Evolutionary conservation across 495 filamentous ascomycete species (phyloP).

Genomic region (Penicillium coffeae): DNA sequence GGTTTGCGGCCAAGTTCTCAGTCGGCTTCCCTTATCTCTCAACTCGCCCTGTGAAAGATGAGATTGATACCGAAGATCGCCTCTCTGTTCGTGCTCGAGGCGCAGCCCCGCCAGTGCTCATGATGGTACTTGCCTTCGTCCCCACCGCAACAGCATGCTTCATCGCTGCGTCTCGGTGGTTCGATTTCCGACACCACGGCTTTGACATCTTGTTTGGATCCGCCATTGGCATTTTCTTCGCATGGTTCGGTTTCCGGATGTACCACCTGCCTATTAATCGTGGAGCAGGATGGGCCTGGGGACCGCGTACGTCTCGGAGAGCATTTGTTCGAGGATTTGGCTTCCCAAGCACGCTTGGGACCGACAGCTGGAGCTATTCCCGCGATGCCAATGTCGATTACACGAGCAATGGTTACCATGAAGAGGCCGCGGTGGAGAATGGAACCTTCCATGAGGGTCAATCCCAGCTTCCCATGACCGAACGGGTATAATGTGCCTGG

Average conservation of each 20-base stretch:
- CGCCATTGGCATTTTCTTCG: slow-evolving; percentile 51
- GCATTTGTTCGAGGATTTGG: slow-evolving; percentile 62
- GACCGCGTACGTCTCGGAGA: slow-evolving; percentile 32
- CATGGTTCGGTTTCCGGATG: slow-evolving; percentile 57
- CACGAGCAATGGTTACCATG: too few relatives aligned
- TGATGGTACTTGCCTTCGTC: slow-evolving; percentile 53
- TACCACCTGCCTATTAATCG: slow-evolving; percentile 65
- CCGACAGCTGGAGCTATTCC: slow-evolving; percentile 29
- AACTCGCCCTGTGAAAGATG: slow-evolving; percentile 24
- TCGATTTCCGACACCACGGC: slow-evolving; percentile 59
- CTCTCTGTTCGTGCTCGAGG: slow-evolving; percentile 43
- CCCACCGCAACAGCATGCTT: slow-evolving; percentile 57
- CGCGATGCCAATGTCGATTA: neutral
- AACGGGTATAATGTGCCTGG: neutral
- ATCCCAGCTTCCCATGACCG: neutral
- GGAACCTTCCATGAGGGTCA: neutral
- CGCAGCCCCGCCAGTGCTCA: slow-evolving; percentile 56
- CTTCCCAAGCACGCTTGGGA: slow-evolving; percentile 43
- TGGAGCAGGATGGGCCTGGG: slow-evolving; percentile 56
- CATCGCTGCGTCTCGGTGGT: slow-evolving; percentile 59
- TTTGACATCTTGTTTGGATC: slow-evolving; percentile 62
- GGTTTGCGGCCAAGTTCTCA: slow-evolving; percentile 60
- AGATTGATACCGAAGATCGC: slow-evolving; percentile 19
- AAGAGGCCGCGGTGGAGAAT: neutral
- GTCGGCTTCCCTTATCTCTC: slow-evolving; percentile 61